Evolutionary conservation across 2,329 filamentous ascomycete species (phyloP).

Genomic region (Dendrostoma leiphaemia): DNA sequence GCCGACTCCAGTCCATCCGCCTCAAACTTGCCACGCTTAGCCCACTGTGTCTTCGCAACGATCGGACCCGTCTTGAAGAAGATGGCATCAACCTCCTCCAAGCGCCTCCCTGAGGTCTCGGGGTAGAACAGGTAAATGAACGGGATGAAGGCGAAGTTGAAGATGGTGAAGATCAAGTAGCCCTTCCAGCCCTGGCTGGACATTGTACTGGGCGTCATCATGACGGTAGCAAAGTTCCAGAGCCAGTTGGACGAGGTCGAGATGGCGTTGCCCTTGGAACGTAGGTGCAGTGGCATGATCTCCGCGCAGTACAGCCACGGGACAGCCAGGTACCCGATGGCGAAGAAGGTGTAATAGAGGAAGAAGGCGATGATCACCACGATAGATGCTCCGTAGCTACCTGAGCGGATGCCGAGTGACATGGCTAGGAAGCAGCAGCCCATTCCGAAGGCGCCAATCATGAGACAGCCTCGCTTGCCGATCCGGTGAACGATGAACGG

Average conservation of each 20-base stretch:
- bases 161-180: constrained; percentile 24
- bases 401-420: constrained; percentile 3
- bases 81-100: constrained; percentile 30
- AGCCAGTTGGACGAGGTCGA: constrained; percentile 22
- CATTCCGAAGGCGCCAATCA: constrained; percentile 5
- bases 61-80: not conserved
- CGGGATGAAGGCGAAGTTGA: constrained; percentile 25
- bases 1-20: constrained; percentile 2
- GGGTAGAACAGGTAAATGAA: constrained; percentile 27
- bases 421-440: constrained; percentile 6
- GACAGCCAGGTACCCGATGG: constrained; percentile 11
- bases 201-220: constrained; percentile 23
- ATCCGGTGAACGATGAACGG: constrained; percentile 6
- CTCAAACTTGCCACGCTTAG: constrained; percentile 2
- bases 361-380: constrained; percentile 16
- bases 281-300: constrained; percentile 18
- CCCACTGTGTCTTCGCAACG: constrained; percentile 2
- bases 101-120: constrained; percentile 28
- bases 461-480: constrained; percentile 5
- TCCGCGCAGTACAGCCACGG: constrained; percentile 17
- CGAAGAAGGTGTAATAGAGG: constrained; percentile 18
- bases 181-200: constrained; percentile 20
- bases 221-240: constrained; percentile 22
- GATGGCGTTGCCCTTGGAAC: constrained; percentile 20
- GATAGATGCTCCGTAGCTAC: not conserved